phyloP scores from a whole-genome alignment of 306 rosid species.

The Arachis hypogaea region DNA sequence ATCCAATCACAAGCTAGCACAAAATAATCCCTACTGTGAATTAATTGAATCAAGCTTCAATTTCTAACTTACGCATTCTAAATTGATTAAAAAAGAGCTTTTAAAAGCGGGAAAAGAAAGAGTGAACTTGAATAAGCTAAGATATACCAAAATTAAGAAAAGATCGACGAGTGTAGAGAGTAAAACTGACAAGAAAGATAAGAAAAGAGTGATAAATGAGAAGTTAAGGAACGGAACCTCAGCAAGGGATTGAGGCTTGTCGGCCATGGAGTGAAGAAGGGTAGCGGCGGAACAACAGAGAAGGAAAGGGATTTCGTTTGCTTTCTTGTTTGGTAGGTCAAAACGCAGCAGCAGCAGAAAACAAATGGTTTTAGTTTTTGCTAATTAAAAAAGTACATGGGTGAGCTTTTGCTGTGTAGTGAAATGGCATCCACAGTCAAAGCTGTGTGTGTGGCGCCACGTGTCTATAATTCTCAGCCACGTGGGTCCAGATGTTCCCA shows the following conservation, averaged over 20 bases:
- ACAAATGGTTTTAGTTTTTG: not conserved
- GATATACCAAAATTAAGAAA: slow-evolving; percentile 21
- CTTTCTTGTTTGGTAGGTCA: slow-evolving; percentile 24
- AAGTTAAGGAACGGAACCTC: slow-evolving; percentile 52
- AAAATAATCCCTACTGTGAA: not conserved
- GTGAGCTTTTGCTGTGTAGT: not conserved
- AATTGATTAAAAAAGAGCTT: not conserved
- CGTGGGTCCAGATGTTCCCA: not conserved
- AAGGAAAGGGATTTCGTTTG: not conserved
- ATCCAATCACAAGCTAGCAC: slow-evolving; percentile 3
- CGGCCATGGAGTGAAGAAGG: slow-evolving; percentile 61
- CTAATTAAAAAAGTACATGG: not conserved
- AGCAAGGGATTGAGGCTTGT: slow-evolving; percentile 58
- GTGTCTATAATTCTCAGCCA: not conserved
- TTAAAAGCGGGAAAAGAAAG: not conserved
- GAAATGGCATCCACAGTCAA: not conserved
- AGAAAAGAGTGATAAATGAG: not conserved
- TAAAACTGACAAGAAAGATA: not conserved
- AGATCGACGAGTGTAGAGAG: slow-evolving; percentile 20
- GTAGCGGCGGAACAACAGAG: slow-evolving; percentile 34
- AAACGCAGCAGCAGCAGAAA: not conserved
- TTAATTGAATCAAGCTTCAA: slow-evolving; percentile 1
- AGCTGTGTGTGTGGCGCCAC: not conserved
- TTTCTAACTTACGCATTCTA: not conserved
- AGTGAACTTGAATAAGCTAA: not conserved